Evolutionary conservation across 1,139 yeast species (phyloP), one percentile per base, ranked within the genome.

Genomic region (Chernovozyma sophiae-reginae): DNA sequence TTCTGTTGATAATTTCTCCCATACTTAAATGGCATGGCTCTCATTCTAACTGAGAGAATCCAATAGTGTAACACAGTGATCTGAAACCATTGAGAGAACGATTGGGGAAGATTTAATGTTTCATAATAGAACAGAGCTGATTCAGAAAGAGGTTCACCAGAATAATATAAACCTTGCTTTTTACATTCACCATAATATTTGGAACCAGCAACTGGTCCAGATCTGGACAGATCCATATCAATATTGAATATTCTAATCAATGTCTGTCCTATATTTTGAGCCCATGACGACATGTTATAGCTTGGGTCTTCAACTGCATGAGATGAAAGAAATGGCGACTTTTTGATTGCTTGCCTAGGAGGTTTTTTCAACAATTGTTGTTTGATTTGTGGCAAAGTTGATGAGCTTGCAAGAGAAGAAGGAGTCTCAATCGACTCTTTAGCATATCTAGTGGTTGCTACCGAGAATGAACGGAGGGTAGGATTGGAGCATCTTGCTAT

Each of bases 41-140:
- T 79, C 96, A 92, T 89, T 54, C 98, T 79, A 13, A 86, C 96
- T 49, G 84, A 82, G 37, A 92, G 69, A 54, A 92, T 81, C 99
- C 99, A 92, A 45, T 86, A 81, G 59, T 92, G 98, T 47, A 92
- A 71, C 3, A 84, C 73, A 4, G 96, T 85, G 47, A 92, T 84
- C 62, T 90, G 97, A 56, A 83, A 90, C 95, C 97, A 92, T 60
- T 89, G 96, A 19, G 92, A 79, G 55, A 90, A 92, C 0, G 97
- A 82, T 55, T 76, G 73, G 17, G 96, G 97, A 52, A 94, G 68
- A 18, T 77, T 81, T 42, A 92, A 67, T 8, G 92, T 85, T 40
- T 85, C 84, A 54, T 86, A 90, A 66, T 81, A 84, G 50, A 82
- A 84, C 41, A 62, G 61, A 3, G 92, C 90, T 15, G 81, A 75